Evolutionary conservation across 2,329 filamentous ascomycete species (phyloP).

Genomic region (Cercospora zeae-maydis): DNA sequence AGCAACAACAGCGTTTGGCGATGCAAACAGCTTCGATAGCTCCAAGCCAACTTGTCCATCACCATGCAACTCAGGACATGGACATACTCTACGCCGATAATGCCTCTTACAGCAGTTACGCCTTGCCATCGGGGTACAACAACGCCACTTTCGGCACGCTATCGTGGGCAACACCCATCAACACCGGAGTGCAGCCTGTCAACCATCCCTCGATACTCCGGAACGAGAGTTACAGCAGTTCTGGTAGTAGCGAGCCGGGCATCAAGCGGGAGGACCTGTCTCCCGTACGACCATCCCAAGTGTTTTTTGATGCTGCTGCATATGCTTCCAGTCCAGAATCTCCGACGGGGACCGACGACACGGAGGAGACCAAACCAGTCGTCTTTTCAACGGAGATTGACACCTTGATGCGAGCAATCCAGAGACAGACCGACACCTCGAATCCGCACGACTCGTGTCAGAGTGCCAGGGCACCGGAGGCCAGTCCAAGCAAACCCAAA

Average conservation of each 20-base stretch:
- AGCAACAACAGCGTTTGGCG: slow-evolving; percentile 21
- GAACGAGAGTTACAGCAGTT: slow-evolving; percentile 29
- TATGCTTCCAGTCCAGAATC: slow-evolving; percentile 35
- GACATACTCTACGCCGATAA: slow-evolving; percentile 15
- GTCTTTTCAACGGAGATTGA: slow-evolving; percentile 81
- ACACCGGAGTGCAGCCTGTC: slow-evolving; percentile 11
- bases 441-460: slow-evolving; percentile 11
- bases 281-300: slow-evolving; percentile 41
- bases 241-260: slow-evolving; percentile 33
- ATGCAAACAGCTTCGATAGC: slow-evolving; percentile 23
- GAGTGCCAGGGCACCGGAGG: slow-evolving; percentile 1
- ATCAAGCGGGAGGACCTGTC: slow-evolving; percentile 46
- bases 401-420: slow-evolving; percentile 82
- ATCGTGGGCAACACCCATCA: slow-evolving; percentile 22
- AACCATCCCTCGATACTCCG: slow-evolving; percentile 24
- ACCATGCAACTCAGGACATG: slow-evolving; percentile 11
- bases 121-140: slow-evolving; percentile 12
- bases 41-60: slow-evolving; percentile 25
- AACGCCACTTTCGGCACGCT: slow-evolving; percentile 26
- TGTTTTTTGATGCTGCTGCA: slow-evolving; percentile 38
- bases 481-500: slow-evolving; percentile 38
- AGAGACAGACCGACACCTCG: slow-evolving; percentile 56
- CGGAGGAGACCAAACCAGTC: slow-evolving; percentile 42
- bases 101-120: slow-evolving; percentile 15
- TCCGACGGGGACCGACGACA: slow-evolving; percentile 44